Evolutionary conservation across 2,329 filamentous ascomycete genomes (phyloP), one percentile per base, ranked within the genome.

Genomic region (Xylaria sp.): DNA sequence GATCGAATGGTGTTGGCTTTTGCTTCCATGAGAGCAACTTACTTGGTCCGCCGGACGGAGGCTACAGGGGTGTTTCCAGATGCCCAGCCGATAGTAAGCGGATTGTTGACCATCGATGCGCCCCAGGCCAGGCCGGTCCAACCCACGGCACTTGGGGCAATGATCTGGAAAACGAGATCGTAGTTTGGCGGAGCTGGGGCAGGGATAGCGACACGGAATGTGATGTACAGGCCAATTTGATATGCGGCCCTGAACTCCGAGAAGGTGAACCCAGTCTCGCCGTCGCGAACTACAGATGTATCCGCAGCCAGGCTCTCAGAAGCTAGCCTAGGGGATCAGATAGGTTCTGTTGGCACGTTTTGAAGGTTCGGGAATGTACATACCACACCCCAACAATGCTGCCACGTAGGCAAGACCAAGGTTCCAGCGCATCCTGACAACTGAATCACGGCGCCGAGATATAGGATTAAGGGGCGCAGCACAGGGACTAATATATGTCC

Each of bases 101-200:
- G 80, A 60, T 79, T 78, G 69, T 80, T 79, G 1, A 77, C 76
- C 81, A 83, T 83, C 33, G 76, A 75, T 3, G 79, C 80, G n/a
- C 79, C 80, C 80, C 80, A 83, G 13, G 80, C 76, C 21, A 82
- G 71, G 2, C 79, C 81, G 8, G 78, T 76, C 80, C 81, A 83
- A 57, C 80, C 80, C 46, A 80, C 75, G 2, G 71, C 68, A n/a
- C 71, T 71, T 13, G 80, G 79, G 0, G 79, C 76, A 3, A 77
- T 71, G 44, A 82, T 75, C 65, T 82, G 80, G 21, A 81, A 38
- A 4, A 81, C 76, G 10, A 74, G 72, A 56, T 81, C 79, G 60
- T 77, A 81, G 0, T 70, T 60, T 3, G 51, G 64, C 0, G 71
- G 13, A 2, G 74, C 68, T 0, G 68, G 69, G 10, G 59, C 68